These are phyloP conservation scores for Beta macrorhiza DNA, from an alignment of 179 eudicot species.

Conservation along the genomic window DNA sequence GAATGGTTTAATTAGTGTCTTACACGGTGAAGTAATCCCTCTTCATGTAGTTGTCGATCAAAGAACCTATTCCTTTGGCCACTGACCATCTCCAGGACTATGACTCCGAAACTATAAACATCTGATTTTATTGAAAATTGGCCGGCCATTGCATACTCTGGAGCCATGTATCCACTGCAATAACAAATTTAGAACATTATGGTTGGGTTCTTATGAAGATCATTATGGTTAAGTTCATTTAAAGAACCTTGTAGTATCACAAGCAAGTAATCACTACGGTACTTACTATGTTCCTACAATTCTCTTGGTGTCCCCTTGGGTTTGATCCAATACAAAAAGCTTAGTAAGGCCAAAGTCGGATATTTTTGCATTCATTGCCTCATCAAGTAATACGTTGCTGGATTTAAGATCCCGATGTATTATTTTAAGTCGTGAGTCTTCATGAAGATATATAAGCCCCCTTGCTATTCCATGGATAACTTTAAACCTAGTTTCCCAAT, in stretches of 20 bases:
- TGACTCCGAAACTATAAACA: neutral
- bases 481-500: neutral
- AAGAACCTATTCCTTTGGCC: neutral
- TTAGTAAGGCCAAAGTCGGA: neutral
- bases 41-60: neutral
- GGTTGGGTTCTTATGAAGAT: too few species aligned
- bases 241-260: neutral
- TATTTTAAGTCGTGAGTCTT: neutral
- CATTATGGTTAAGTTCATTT: too few species aligned
- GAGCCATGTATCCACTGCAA: neutral
- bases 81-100: neutral
- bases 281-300: constrained; percentile 6
- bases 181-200: neutral
- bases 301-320: neutral
- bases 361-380: neutral
- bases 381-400: neutral
- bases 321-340: neutral
- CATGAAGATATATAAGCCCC: constrained; percentile 8
- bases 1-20: neutral
- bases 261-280: neutral
- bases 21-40: neutral
- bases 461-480: neutral
- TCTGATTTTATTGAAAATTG: neutral
- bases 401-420: neutral
- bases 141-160: neutral